Conservation (phyloP, 441 rosid genomes). For the Gossypium armourianum region DNA sequence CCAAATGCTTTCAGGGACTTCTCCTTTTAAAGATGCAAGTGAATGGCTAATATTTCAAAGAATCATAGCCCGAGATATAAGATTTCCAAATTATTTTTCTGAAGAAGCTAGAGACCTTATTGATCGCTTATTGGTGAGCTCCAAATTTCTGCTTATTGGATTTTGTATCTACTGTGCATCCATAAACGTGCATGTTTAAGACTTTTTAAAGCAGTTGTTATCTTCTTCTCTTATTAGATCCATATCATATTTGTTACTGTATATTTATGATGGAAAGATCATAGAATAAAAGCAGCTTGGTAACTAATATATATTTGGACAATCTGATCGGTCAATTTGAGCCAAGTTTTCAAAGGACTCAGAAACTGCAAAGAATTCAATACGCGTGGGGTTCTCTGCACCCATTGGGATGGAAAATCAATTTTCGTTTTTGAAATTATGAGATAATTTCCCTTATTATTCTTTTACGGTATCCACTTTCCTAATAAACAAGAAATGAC, state of each 20-base stretch:
- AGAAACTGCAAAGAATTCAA: neutral
- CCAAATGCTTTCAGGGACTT: slow-evolving; percentile 99
- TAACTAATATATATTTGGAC: neutral
- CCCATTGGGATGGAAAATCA: neutral
- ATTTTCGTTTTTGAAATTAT: neutral
- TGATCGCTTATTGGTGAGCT: slow-evolving; percentile 67
- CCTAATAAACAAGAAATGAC: neutral
- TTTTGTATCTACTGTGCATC: neutral
- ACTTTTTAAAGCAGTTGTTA: neutral
- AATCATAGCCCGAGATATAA: slow-evolving; percentile 87
- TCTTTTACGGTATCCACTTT: neutral
- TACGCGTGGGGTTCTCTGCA: neutral
- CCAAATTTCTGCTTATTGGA: slow-evolving; percentile 14
- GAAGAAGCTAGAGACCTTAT: slow-evolving; percentile 81
- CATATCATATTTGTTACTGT: neutral
- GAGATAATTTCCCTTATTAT: neutral
- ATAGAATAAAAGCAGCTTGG: neutral
- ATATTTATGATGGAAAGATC: neutral
- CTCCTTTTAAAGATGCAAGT: slow-evolving; percentile 96
- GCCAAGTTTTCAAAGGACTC: neutral
- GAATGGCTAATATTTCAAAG: slow-evolving; percentile 99
- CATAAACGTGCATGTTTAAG: neutral
- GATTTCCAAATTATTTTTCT: slow-evolving; percentile 83
- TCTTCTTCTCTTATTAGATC: neutral
- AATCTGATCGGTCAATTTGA: neutral